Evolutionary conservation across 1,139 yeast species (phyloP), one percentile per base, ranked within the genome.

Genomic region (Zygotorulaspora mrakii): DNA sequence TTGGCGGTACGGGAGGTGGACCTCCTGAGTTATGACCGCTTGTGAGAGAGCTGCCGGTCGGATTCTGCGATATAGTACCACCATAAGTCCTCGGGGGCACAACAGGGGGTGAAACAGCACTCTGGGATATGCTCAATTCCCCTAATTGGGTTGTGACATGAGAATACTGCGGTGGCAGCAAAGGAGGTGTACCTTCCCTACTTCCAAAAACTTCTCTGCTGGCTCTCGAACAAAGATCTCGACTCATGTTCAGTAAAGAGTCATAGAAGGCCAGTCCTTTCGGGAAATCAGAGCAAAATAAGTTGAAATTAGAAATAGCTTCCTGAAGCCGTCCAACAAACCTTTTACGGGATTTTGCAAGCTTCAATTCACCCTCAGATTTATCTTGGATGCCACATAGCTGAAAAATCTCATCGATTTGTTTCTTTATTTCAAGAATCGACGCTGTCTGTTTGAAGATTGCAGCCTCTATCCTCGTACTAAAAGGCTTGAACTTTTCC

Each of bases 401-500:
- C 16, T 74, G 69, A 18, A 77, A 65, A 11, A 87, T 71, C 16
- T 65, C 66, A 39, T 71, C 73, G 80, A 94, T 79, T 21, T 70
- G 68, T 6, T 62, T 59, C 40, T 82, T 79, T 33, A 88, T 67
- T 14, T 75, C 77, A 36, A 67, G 66, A 21, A 87, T 70, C 24
- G 80, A 64, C 3, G 67, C 64, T 32, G 73, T 71, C 57, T 88
- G 95, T 37, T 78, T 79, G 35, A 70, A 73, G 13, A 82, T 71
- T 11, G 91, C 76, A 3, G 79, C 76, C 33, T 81, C 86, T 29
- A 91, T 68, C 40, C 94, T 76, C 3, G 73, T 68, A 40, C 77
- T 77, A 51, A 77, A 79, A 0, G 84, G 84, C 27, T 76, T 75
- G 59, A 87, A 91, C 62, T 91, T 91, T 38, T 74, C 76, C 49